Evolutionary conservation across 2,329 filamentous ascomycete genomes (phyloP).

Genomic region (Alternaria ethzedia): DNA sequence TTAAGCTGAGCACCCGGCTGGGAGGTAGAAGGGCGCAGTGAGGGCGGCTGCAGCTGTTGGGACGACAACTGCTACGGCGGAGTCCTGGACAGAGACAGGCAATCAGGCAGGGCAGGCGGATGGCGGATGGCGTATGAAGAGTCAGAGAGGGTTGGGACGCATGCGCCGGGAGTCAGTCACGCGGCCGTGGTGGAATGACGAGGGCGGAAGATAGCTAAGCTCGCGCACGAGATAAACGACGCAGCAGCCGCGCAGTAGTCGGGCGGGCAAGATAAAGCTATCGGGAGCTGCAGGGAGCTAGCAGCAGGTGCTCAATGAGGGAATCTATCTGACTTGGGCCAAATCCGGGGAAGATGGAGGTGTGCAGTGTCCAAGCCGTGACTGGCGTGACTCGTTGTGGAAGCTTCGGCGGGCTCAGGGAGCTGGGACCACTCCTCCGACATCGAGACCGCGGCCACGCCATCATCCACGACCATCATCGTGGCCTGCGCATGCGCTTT

Average conservation of each 20-base stretch:
- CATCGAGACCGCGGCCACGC: neutral
- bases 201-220: constrained; percentile 24
- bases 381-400: neutral
- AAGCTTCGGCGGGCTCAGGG: constrained; percentile 1
- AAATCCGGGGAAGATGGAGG: constrained; percentile 31
- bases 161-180: constrained; percentile 34
- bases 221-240: constrained; percentile 18
- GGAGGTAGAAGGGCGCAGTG: constrained; percentile 3
- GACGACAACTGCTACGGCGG: neutral
- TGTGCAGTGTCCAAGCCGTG: constrained; percentile 2
- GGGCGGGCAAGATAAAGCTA: constrained; percentile 12
- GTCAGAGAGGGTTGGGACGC: constrained; percentile 33
- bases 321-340: constrained; percentile 19
- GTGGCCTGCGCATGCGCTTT: neutral
- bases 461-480: neutral
- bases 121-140: constrained; percentile 16
- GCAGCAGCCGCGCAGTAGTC: constrained; percentile 10
- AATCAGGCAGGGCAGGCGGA: constrained; percentile 3
- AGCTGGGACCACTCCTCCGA: neutral
- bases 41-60: constrained; percentile 4
- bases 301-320: constrained; percentile 14
- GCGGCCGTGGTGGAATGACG: constrained; percentile 45
- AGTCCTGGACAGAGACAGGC: neutral
- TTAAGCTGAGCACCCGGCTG: constrained; percentile 42
- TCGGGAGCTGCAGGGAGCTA: constrained; percentile 21